Percentiles rank a stretch among this genome's conserved stretches.
Conservation (phyloP, 305 asterid species). For the Fraxinus greggii region DNA sequence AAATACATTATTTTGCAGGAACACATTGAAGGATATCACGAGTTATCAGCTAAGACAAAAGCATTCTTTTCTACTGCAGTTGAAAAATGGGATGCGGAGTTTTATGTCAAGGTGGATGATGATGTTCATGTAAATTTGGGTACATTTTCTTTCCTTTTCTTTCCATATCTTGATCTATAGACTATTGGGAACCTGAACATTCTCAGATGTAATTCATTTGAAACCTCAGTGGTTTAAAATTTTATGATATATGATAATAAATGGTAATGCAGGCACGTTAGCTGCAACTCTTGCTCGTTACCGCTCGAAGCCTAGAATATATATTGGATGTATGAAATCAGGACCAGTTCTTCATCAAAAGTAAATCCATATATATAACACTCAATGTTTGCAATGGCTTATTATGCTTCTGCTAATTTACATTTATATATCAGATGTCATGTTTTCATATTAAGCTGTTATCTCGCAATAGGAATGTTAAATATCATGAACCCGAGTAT, state of each 20-base stretch:
- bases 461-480: not conserved
- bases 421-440: not conserved
- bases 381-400: not conserved
- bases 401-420: not conserved
- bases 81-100: conserved; percentile 73
- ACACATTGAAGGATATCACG: conserved; percentile 83
- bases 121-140: conserved; percentile 88
- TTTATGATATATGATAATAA: not conserved
- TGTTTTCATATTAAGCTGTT: not conserved
- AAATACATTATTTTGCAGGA: conserved; percentile 37
- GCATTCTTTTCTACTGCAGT: conserved; percentile 66
- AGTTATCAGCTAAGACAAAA: conserved; percentile 76
- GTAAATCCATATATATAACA: conserved; percentile 29
- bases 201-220: not conserved
- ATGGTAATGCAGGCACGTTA: conserved; percentile 50
- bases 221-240: not conserved
- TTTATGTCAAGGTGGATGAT: conserved; percentile 74
- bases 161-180: not conserved
- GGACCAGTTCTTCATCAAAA: conserved; percentile 76
- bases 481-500: conserved; percentile 51
- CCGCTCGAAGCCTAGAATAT: conserved; percentile 61
- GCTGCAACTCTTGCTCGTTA: conserved; percentile 70
- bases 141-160: conserved; percentile 20
- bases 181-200: not conserved
- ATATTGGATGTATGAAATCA: conserved; percentile 87